phyloP scores from a whole-genome alignment of 768 basidiomycete species.

The Mycena kentingensis region DNA sequence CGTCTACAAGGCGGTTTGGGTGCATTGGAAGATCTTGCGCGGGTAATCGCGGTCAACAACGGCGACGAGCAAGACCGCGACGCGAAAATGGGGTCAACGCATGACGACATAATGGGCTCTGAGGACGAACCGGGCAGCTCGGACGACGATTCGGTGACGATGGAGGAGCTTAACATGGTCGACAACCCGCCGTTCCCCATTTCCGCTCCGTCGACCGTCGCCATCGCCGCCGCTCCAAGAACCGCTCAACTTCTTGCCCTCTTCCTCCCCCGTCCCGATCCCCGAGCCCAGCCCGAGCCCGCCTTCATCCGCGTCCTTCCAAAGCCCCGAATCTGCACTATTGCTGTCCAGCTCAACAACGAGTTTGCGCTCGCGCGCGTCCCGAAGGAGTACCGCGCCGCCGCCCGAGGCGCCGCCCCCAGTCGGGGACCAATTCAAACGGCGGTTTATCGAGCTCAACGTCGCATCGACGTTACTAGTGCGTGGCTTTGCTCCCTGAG shows the following conservation, averaged over 20 bases:
- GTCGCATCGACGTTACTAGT: conserved; percentile 80
- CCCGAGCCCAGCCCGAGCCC: background rate
- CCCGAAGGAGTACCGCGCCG: conserved; percentile 44
- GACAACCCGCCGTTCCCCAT: conserved; percentile 53
- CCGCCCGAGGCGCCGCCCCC: conserved; percentile 45
- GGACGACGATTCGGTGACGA: conserved; percentile 64
- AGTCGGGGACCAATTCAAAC: conserved; percentile 81
- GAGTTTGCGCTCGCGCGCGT: conserved; percentile 43
- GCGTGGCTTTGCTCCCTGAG: conserved; percentile 30
- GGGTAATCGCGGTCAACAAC: conserved; percentile 71
- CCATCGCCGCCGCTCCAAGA: conserved; percentile 36
- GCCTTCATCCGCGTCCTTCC: background rate
- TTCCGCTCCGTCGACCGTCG: conserved; percentile 23
- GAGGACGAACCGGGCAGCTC: conserved; percentile 71
- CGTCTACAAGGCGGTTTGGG: conserved; percentile 84
- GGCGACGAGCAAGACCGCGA: conserved; percentile 57
- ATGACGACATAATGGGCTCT: conserved; percentile 71
- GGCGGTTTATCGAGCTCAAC: conserved; percentile 69
- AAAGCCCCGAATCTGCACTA: conserved; percentile 30
- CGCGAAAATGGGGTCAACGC: conserved; percentile 53
- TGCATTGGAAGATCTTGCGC: conserved; percentile 83
- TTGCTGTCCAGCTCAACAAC: conserved; percentile 21
- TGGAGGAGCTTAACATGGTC: conserved; percentile 82
- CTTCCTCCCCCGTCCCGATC: conserved; percentile 23
- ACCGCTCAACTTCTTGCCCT: too few relatives aligned